These are phyloP conservation scores for Hemisphaericaspora nanyangensis DNA, from an alignment of 805 yeast species.

Conservation along the genomic window DNA sequence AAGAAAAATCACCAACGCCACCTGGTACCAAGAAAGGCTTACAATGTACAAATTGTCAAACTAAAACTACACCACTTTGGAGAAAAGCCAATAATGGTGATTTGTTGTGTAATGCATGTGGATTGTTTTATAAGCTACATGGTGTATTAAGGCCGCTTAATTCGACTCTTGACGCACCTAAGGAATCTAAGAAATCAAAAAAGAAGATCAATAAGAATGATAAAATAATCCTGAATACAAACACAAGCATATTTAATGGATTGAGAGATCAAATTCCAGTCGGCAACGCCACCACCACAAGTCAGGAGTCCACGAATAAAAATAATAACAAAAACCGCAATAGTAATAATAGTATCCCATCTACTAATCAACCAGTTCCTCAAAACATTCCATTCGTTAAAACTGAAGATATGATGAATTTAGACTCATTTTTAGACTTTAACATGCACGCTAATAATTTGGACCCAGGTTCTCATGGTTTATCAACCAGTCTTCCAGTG, in stretches of 20 bases:
- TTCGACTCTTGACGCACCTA: not conserved
- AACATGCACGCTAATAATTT: constrained; percentile 2
- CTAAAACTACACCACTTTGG: constrained; percentile 45
- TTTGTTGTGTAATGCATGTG: constrained; percentile 44
- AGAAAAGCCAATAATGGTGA: constrained; percentile 40
- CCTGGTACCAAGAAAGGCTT: constrained; percentile 16
- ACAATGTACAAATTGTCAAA: constrained; percentile 41
- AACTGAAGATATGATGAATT: constrained; percentile 13
- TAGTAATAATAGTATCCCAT: not conserved
- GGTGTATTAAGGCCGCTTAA: constrained; percentile 42
- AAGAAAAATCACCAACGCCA: constrained; percentile 13
- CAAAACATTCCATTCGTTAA: too few relatives aligned
- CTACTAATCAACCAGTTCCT: not conserved
- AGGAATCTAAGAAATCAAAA: not conserved
- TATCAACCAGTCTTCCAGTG: not conserved
- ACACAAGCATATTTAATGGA: constrained; percentile 21
- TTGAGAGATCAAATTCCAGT: constrained; percentile 6
- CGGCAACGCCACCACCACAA: too few relatives aligned
- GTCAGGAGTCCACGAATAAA: not conserved
- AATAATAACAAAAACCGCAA: not conserved
- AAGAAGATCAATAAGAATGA: constrained; percentile 11
- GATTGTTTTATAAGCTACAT: constrained; percentile 42
- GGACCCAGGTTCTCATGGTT: not conserved
- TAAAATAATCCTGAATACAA: constrained; percentile 19
- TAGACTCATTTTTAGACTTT: constrained; percentile 16